Evolutionary conservation across 805 yeast species (phyloP).

Genomic region (Kuraishia ogatae): DNA sequence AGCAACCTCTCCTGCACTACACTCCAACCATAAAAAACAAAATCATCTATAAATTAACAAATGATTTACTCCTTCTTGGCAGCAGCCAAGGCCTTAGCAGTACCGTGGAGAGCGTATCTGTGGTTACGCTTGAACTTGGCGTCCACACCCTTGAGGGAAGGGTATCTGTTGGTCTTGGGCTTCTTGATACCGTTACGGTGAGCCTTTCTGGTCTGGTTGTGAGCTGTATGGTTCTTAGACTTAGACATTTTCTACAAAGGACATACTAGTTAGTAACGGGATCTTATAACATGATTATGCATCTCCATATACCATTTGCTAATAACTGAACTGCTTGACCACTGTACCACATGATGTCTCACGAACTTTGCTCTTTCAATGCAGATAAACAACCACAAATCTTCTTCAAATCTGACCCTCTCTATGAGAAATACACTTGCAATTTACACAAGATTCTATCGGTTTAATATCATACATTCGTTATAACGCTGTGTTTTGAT

Average conservation of each 20-base stretch:
- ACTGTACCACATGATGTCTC: neutral
- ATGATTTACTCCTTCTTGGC: constrained; percentile 25
- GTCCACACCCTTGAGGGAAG: constrained; percentile 97
- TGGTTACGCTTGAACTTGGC: constrained; percentile 99
- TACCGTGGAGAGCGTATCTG: constrained; percentile 98
- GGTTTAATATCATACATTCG: neutral
- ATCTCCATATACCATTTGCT: neutral
- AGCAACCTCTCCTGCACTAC: neutral
- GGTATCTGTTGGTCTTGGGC: constrained; percentile 97
- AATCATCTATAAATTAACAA: neutral
- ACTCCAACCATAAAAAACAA: neutral
- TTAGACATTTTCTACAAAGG: constrained; percentile 64
- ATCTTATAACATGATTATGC: neutral
- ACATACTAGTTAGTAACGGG: neutral
- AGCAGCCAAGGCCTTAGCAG: constrained; percentile 88
- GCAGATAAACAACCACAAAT: too few species aligned
- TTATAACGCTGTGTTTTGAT: neutral
- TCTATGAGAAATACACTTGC: neutral
- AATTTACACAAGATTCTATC: neutral
- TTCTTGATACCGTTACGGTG: constrained; percentile 99
- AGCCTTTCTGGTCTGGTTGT: constrained; percentile 99
- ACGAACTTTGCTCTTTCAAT: neutral
- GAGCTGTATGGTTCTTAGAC: constrained; percentile 99
- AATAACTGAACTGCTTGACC: neutral
- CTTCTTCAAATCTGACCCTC: neutral